Base-by-base conservation (phyloP, 805 yeast species). In the Cyberlindnera mrakii region DNA sequence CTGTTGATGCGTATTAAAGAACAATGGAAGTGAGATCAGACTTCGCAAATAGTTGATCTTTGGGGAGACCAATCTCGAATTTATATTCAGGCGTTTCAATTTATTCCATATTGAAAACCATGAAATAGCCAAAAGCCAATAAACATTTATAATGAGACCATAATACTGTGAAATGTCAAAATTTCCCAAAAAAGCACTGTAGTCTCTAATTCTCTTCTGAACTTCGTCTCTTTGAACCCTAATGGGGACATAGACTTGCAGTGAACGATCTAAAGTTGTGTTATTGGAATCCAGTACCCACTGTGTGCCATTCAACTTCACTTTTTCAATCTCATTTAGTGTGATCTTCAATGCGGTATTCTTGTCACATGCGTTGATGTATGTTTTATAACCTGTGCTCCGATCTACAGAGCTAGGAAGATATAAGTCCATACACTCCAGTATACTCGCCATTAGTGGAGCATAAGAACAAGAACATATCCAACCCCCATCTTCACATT, bases 101-200 rank as follows among this genome's bases (percentile, higher is more conserved):
- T 40, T 41, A 40, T 53, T 54, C 41, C 46, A 53, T 6, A 52
- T 4, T 2, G 47, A 55, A 45, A 56, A 52, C 51, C 50, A 45
- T 5, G 37, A 14, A 16, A 55, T 29, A 3, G 33, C 33, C 1
- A 20, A n/a, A 10, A 54, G 6, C 54, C 57, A 57, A 37, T 49
- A 57, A n/a, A 46, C 2, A 30, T 54, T 54, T 19, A 57, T 44
- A 6, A 44, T 8, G 13, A 51, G 39, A 1, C 61, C 61, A 30
- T 39, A 51, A 10, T 38, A 8, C 42, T 55, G 59, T 1, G 59
- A 44, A 6, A 23, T 18, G 43, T 57, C 59, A 33, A 50, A 47
- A 33, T 57, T 57, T 1, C 57, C 56, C 34, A 57, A 39, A 27
- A 57, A 57, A 9, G 59, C 58, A 13, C 44, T 43, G 27, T 54